Percentiles rank a stretch among this genome's conserved stretches.
These are phyloP conservation scores for Ganoderma resinaceum DNA, from an alignment of 1,284 basidiomycete genomes.

Conservation along the genomic window DNA sequence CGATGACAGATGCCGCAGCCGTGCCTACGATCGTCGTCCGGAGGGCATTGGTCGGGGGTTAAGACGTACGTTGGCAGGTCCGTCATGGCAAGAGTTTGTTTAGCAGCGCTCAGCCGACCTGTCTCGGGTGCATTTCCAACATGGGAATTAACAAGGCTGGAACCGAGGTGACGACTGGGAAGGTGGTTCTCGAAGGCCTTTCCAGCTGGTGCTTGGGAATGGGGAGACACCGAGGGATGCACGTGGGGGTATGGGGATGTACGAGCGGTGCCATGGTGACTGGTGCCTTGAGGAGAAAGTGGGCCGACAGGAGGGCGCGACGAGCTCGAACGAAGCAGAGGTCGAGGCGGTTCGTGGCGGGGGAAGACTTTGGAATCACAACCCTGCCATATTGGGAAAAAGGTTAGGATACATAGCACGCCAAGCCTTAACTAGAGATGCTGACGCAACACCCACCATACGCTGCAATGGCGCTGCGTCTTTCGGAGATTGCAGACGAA, in stretches of 20 bases:
- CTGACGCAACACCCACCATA: not conserved
- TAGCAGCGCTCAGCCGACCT: conserved; percentile 1
- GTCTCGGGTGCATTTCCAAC: not conserved
- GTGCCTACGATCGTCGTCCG: conserved; percentile 56
- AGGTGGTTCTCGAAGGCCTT: not conserved
- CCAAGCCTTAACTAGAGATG: too few relatives aligned
- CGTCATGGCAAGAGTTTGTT: not conserved
- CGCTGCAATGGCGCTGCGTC: not conserved
- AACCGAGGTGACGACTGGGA: not conserved
- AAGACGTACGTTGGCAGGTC: conserved; percentile 27
- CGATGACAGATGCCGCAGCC: conserved; percentile 71
- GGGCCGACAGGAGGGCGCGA: not conserved
- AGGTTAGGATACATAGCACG: not conserved
- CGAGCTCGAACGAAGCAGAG: not conserved
- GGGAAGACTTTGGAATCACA: too few relatives aligned
- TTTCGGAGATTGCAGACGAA: not conserved
- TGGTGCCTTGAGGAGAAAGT: too few relatives aligned
- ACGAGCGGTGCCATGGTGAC: not conserved
- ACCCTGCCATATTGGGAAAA: not conserved
- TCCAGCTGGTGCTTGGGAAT: not conserved
- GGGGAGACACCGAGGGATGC: not conserved
- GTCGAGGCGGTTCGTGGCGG: not conserved
- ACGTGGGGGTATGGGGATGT: not conserved
- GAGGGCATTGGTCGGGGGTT: conserved; percentile 26
- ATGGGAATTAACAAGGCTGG: not conserved